Percentiles rank a stretch among this genome's conserved stretches.
These are phyloP conservation scores for Irpex sp. DNA, from an alignment of 1,284 basidiomycete species.

Conservation along the genomic window DNA sequence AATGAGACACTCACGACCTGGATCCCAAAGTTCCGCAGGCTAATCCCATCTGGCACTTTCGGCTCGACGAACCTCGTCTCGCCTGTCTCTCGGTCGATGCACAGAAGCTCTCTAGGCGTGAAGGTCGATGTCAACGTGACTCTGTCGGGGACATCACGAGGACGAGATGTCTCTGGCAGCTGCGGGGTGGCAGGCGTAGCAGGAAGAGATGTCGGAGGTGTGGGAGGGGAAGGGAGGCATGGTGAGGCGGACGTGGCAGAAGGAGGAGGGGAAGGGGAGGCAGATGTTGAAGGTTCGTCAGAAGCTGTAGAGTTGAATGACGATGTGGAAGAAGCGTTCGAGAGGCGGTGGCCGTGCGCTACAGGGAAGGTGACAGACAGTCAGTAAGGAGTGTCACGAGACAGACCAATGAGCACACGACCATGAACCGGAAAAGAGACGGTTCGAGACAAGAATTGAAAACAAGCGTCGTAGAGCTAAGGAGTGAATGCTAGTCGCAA, in stretches of 20 bases:
- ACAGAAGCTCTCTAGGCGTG: conserved; percentile 34
- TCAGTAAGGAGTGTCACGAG: conserved; percentile 2
- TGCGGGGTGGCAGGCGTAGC: conserved; percentile 4
- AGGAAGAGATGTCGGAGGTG: conserved; percentile 12
- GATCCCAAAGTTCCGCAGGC: conserved; percentile 78
- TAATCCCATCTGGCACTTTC: conserved; percentile 71
- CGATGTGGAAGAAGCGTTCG: conserved; percentile 17
- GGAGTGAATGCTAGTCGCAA: neutral
- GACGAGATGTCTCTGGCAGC: neutral
- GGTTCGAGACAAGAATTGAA: neutral
- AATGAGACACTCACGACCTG: conserved; percentile 59
- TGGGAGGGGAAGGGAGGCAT: conserved; percentile 13
- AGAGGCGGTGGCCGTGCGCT: conserved; percentile 21
- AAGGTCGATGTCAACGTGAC: conserved; percentile 33
- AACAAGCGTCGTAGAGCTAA: neutral
- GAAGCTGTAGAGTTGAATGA: conserved; percentile 11
- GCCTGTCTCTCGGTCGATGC: conserved; percentile 25
- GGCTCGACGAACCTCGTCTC: conserved; percentile 54
- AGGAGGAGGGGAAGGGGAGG: conserved; percentile 11
- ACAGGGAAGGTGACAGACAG: neutral
- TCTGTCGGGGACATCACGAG: conserved; percentile 9
- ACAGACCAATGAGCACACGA: neutral
- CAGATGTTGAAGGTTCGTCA: conserved; percentile 24
- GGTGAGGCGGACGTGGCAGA: conserved; percentile 7
- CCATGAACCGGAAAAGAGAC: neutral